These are phyloP conservation scores for Hibiscus mutabilis DNA, from an alignment of 345 rosid genomes.

Conservation along the genomic window DNA sequence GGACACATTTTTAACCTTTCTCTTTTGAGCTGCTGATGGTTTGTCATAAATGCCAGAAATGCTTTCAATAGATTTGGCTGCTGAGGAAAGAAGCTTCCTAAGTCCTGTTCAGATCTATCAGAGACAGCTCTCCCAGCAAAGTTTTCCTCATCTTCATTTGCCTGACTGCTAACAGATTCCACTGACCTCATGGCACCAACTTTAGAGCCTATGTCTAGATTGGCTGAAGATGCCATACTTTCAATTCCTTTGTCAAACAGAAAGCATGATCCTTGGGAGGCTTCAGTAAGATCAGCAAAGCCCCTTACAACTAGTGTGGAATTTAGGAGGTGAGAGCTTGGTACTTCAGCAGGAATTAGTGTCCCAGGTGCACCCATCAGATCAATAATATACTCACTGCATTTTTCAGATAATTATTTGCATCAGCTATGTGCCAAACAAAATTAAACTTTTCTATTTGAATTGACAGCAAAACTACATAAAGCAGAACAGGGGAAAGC, in stretches of 20 bases:
- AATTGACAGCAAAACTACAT: background rate
- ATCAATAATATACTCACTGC: constrained; percentile 90
- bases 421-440: constrained; percentile 7
- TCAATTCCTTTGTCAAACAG: constrained; percentile 34
- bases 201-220: constrained; percentile 17
- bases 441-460: constrained; percentile 1
- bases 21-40: constrained; percentile 59
- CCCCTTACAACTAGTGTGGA: constrained; percentile 40
- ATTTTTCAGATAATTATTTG: constrained; percentile 13
- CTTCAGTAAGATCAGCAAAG: constrained; percentile 36
- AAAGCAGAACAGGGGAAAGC: too few relatives aligned
- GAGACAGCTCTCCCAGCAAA: constrained; percentile 42
- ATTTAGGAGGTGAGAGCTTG: constrained; percentile 52
- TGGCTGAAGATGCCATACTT: constrained; percentile 24
- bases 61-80: constrained; percentile 34
- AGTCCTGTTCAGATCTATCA: constrained; percentile 58
- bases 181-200: constrained; percentile 20
- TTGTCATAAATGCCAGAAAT: constrained; percentile 35
- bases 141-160: constrained; percentile 25
- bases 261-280: constrained; percentile 23
- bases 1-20: constrained; percentile 78
- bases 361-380: constrained; percentile 99
- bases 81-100: constrained; percentile 49
- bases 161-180: constrained; percentile 33
- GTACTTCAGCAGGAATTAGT: constrained; percentile 82